These are phyloP conservation scores for Modicella reniformis DNA, from an alignment of 371 early-diverging fungal species.

Conservation along the genomic window DNA sequence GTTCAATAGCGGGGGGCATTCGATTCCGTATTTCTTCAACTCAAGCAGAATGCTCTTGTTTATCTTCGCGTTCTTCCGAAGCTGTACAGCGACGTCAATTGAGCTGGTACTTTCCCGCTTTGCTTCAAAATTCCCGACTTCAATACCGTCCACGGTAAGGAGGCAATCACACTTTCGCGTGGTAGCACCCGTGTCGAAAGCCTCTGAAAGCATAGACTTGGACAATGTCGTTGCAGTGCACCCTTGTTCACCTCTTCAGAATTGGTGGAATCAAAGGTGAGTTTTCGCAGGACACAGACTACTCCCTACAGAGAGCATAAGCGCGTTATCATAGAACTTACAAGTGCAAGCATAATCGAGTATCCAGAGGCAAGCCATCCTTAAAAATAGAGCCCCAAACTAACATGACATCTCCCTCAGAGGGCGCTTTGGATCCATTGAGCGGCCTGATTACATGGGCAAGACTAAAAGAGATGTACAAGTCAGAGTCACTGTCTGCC, in stretches of 20 bases:
- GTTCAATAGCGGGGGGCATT: slow-evolving; percentile 13
- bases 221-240: slow-evolving; percentile 19
- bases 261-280: not conserved
- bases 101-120: slow-evolving; percentile 5
- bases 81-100: slow-evolving; percentile 14
- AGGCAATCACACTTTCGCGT: slow-evolving; percentile 23
- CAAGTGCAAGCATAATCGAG: not conserved
- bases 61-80: slow-evolving; percentile 22
- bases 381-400: slow-evolving; percentile 18
- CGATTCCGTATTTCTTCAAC: slow-evolving; percentile 24
- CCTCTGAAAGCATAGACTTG: slow-evolving; percentile 18
- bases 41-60: slow-evolving; percentile 27
- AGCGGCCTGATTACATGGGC: slow-evolving; percentile 19
- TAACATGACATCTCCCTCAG: slow-evolving; percentile 12
- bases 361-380: slow-evolving; percentile 18
- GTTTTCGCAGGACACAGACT: not conserved
- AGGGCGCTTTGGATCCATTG: slow-evolving; percentile 12
- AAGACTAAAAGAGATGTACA: slow-evolving; percentile 1
- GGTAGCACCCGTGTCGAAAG: slow-evolving; percentile 19
- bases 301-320: too few species aligned
- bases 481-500: not conserved
- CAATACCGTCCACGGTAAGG: slow-evolving; percentile 8
- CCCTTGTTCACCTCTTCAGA: slow-evolving; percentile 21
- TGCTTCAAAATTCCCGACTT: slow-evolving; percentile 28
- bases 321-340: not conserved